These are phyloP conservation scores for Tylopilus subfusipes DNA, from an alignment of 768 basidiomycete species.

Conservation along the genomic window DNA sequence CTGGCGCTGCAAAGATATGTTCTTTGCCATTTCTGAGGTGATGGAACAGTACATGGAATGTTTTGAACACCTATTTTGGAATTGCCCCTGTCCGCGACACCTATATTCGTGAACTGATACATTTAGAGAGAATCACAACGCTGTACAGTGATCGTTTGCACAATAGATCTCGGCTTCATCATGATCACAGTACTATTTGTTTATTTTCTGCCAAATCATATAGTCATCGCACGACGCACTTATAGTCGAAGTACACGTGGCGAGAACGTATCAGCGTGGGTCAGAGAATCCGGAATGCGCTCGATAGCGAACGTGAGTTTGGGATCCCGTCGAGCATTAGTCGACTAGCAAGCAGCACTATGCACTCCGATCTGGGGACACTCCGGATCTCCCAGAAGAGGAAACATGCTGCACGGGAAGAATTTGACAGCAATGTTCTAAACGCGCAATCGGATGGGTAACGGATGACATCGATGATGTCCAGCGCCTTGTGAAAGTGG, in stretches of 20 bases:
- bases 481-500: conserved; percentile 8
- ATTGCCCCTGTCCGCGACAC: not conserved
- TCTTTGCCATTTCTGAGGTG: conserved; percentile 4
- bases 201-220: no score
- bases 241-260: not conserved
- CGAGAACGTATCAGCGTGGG: no score
- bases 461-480: not conserved
- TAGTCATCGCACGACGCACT: no score
- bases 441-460: not conserved
- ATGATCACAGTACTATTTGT: no score
- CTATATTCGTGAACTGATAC: no score
- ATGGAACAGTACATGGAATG: not conserved
- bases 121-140: no score
- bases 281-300: not conserved
- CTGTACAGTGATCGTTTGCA: no score
- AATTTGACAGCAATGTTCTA: not conserved
- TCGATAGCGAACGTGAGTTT: not conserved
- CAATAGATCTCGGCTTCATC: no score
- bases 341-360: no score
- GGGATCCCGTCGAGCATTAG: no score
- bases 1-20: not conserved
- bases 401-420: not conserved
- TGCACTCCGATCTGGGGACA: not conserved
- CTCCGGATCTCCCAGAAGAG: no score
- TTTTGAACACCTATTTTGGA: conserved; percentile 6